phyloP scores from a whole-genome alignment of 768 basidiomycete genomes.

The Xerocomus brunneocitrinus region DNA sequence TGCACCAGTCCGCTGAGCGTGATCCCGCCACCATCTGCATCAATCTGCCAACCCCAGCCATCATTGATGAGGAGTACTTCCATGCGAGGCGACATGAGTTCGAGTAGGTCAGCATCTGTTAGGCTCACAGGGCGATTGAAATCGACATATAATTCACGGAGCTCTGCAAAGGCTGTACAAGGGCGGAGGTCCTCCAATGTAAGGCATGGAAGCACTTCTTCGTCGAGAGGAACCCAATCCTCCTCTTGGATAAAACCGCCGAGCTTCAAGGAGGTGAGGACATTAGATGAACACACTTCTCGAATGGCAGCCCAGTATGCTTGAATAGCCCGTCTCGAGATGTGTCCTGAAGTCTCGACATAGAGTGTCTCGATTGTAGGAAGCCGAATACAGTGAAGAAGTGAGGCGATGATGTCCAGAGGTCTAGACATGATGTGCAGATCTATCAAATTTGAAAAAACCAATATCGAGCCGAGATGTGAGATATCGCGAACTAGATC shows the following conservation, averaged over 20 bases:
- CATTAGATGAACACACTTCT: neutral
- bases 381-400: neutral
- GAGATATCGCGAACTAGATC: neutral
- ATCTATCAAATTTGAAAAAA: neutral
- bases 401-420: neutral
- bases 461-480: neutral
- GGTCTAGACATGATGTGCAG: neutral
- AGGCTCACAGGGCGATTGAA: neutral
- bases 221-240: neutral
- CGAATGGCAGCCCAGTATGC: neutral
- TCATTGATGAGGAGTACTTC: neutral
- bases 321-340: neutral
- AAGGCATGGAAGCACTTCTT: neutral
- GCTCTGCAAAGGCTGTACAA: neutral
- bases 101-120: neutral
- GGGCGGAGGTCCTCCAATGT: neutral
- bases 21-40: too few species aligned
- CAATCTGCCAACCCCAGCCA: neutral
- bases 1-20: neutral
- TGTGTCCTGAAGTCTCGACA: neutral
- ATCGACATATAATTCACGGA: neutral
- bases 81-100: neutral
- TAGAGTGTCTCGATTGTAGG: neutral
- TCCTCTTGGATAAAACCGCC: fast-evolving
- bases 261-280: neutral